A percentile compares a stretch with the other conserved stretches of the same genome.
These are phyloP conservation scores for Suhomyces chickasaworum DNA, from an alignment of 1,139 yeast genomes.

Conservation along the genomic window DNA sequence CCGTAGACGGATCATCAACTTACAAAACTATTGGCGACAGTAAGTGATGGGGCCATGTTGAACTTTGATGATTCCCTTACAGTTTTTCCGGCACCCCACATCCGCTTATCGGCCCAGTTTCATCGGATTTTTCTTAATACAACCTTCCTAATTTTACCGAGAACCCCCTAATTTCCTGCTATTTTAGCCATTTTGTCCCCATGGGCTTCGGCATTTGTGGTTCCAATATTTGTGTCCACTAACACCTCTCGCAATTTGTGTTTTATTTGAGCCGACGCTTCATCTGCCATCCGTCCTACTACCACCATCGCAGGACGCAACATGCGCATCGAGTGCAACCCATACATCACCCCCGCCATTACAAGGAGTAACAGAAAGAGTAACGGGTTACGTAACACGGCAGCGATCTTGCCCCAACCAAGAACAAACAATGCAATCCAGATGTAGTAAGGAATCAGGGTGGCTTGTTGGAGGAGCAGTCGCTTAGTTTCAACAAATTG, in stretches of 20 bases:
- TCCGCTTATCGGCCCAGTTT: not conserved
- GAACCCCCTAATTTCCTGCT: not conserved
- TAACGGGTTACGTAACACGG: constrained; percentile 80
- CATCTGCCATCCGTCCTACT: constrained; percentile 57
- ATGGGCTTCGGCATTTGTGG: constrained; percentile 3
- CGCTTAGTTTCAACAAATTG: constrained; percentile 83
- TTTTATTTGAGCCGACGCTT: constrained; percentile 58
- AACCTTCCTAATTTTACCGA: not conserved
- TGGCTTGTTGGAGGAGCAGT: constrained; percentile 65
- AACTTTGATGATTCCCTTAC: not conserved
- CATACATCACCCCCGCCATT: constrained; percentile 60
- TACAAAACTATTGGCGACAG: not conserved
- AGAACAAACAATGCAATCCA: constrained; percentile 69
- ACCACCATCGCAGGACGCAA: constrained; percentile 75
- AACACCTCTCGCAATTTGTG: constrained; percentile 56
- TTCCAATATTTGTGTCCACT: constrained; percentile 32
- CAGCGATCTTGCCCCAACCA: constrained; percentile 97
- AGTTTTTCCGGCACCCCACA: not conserved
- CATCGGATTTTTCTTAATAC: too few species aligned
- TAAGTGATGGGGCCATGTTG: not conserved
- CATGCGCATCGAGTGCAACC: constrained; percentile 69
- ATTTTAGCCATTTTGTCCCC: constrained; percentile 9
- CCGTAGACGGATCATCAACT: not conserved
- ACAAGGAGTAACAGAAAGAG: constrained; percentile 61
- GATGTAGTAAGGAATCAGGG: constrained; percentile 83